Base-by-base conservation (phyloP, 441 rosid species). In the Biscutella auriculata region DNA sequence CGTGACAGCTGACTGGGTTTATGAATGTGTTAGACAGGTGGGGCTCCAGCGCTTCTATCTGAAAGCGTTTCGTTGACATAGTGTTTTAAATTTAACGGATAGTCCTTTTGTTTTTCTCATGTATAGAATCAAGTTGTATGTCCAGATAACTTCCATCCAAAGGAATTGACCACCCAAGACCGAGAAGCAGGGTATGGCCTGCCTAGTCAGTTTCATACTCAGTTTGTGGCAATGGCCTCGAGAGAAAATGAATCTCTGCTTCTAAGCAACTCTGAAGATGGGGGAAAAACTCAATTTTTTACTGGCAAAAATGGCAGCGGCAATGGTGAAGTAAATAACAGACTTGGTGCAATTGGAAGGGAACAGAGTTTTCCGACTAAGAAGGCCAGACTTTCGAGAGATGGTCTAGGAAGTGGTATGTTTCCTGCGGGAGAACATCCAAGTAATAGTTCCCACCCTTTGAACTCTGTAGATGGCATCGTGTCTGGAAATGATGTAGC, bases 1-100 rank as follows among this genome's bases (percentile, higher is more conserved):
- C 15, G 74, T 86, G 59, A 83, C 95, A 50, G 63, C 79, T 40
- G 95, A 85, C 36, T 94, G 99, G 99, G 68, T 90, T 55, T 85
- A 72, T 72, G 96, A 90, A 72, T 90, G 99, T 76, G 79, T 82
- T 68, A 79, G 79, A 74, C 87, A 80, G 97, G 99, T 94, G 76
- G 32, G 48, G 70, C 57, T 49, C 53, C 61, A 46, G 50, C 30
- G 42, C 28, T 59, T 53, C 61, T 14, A 62, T 57, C 36, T 54
- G 13, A 26, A 15, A 53, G 30, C 53, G 33, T 51, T 49, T 53
- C 55, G 15, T 60, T 15, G 19, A 29, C 19, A 27, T 48, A 17
- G 12, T 19, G 36, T 43, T 63, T 41, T 35, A 29, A 21, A 23
- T 62, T 26, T 28, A 28, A 44, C 43, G 5, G 36, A 10, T 35